Evolutionary conservation across 345 rosid species (phyloP).

Genomic region (Eucalyptus guilfoylei): DNA sequence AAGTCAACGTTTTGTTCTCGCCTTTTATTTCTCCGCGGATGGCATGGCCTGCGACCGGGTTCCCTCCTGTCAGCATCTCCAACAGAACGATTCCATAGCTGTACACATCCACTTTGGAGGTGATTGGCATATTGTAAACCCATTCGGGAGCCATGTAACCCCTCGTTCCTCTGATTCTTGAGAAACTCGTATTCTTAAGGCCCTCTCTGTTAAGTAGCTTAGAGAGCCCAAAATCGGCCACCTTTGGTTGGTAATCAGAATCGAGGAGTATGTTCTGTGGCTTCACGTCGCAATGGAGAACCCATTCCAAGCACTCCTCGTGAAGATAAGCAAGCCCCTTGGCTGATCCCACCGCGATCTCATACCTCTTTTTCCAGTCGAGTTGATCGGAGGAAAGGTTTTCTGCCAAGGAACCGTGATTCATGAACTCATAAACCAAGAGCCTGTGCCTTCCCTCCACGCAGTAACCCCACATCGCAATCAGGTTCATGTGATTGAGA

Average conservation of each 20-base stretch:
- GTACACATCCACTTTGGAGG: not conserved
- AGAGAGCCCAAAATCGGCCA: not conserved
- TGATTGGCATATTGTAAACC: not conserved
- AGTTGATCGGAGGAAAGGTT: not conserved
- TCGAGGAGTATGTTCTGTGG: not conserved
- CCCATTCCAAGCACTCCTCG: not conserved
- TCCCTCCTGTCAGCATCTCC: not conserved
- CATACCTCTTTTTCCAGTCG: not conserved
- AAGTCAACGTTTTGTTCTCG: not conserved
- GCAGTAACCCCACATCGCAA: not conserved
- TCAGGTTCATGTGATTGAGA: not conserved
- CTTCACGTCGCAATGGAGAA: not conserved
- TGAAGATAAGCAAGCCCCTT: not conserved
- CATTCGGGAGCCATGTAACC: not conserved
- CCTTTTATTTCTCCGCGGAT: not conserved
- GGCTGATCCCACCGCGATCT: not conserved
- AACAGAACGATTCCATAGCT: constrained; percentile 24
- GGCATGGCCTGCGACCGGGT: not conserved
- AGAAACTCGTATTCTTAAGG: not conserved
- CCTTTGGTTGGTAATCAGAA: not conserved
- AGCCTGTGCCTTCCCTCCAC: not conserved
- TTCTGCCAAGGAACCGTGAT: not conserved
- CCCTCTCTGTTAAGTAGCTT: not conserved
- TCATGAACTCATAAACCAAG: not conserved
- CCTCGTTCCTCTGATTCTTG: not conserved